Evolutionary conservation across 345 rosid species (phyloP).

Genomic region (Microcos paniculata): DNA sequence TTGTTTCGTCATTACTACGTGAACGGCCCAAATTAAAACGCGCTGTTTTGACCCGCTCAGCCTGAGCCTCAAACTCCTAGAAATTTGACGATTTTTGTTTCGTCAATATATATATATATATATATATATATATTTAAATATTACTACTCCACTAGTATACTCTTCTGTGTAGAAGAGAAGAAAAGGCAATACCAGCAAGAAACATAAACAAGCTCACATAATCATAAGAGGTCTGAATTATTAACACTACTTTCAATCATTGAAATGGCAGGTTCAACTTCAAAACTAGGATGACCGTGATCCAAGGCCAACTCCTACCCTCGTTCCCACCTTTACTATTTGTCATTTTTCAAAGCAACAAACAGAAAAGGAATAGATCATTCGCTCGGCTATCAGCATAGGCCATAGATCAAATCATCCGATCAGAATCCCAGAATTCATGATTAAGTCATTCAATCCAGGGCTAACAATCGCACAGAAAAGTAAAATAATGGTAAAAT

Average conservation of each 20-base stretch:
- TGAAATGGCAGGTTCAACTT: not conserved
- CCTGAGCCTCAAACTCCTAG: no score
- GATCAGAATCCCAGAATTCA: not conserved
- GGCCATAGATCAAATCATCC: not conserved
- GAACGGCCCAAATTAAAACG: no score
- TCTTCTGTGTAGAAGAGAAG: no score
- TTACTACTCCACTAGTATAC: no score
- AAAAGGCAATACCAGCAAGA: no score
- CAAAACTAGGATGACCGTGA: not conserved
- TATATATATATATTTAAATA: no score
- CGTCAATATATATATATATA: no score
- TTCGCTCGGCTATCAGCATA: not conserved
- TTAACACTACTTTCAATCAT: not conserved
- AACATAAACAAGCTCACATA: not conserved
- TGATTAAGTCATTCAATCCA: constrained; percentile 2
- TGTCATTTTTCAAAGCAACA: not conserved
- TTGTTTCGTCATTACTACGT: no score
- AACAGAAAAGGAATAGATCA: not conserved
- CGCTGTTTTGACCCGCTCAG: no score
- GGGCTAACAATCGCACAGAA: not conserved
- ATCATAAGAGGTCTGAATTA: not conserved
- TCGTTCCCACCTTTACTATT: not conserved
- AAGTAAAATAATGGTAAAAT: constrained; percentile 9
- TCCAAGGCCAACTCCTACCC: no score
- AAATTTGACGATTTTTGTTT: no score